Evolutionary conservation across 2,329 filamentous ascomycete genomes (phyloP), one percentile per base, ranked within the genome.

Genomic region (Neofusicoccum parvum): DNA sequence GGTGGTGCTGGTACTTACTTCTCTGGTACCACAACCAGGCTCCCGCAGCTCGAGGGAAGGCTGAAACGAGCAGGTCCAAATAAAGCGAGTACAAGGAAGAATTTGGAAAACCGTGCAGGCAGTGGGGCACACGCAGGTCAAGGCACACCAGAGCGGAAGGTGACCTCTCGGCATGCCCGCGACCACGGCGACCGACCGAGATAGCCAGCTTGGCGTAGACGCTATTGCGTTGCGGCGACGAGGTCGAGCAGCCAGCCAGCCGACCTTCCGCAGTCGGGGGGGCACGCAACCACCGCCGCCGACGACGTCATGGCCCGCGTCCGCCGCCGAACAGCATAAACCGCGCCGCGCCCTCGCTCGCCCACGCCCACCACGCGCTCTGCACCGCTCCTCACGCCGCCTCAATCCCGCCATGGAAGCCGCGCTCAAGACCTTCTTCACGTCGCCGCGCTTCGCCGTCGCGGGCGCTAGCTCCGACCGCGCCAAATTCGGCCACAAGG

Each of bases 401-500:
- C 15, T 9, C 27, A 50, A 27, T 50, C n/a, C 11, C 48, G 70
- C 67, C 66, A 91, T 91, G 81, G 89, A 93, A 75, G 83, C 87
- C 53, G 86, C 90, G 51, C 88, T 92, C 51, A 88, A 87, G 68
- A 84, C 85, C 12, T 97, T 97, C 84, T 96, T 97, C 81, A 84
- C 87, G 3, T 90, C 90, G 7, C 87, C 90, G 32, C 83, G 86
- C 70, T 97, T 94, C 77, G 94, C 94, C 66, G 94, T 97, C 34
- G 92, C 94, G 20, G 94, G 94, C 72, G 94, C 94, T 43, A 94
- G 90, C 75, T 91, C 91, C 62, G 92, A 96, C 79, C 83, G 90
- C 46, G 82, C 84, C 75, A 97, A 97, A 78, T 97, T 91, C 74
- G 94, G 95, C 27, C 90, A 97, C 79, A 94, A 92, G 82, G 88